phyloP scores from a whole-genome alignment of 345 rosid species.

The Euphorbia pulcherrima region DNA sequence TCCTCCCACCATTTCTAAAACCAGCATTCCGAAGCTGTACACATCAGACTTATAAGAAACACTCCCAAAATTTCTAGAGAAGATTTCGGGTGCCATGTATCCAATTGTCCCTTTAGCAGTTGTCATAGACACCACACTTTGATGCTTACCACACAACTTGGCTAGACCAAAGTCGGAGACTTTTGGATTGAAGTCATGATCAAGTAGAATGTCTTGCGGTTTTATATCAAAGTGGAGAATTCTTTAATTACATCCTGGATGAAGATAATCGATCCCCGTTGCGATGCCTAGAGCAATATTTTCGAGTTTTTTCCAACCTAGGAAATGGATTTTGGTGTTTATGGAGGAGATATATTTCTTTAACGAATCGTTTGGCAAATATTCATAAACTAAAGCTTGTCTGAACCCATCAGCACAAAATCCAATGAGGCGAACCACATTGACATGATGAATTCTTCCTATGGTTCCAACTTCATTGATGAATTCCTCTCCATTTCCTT shows the following conservation, averaged over 20 bases:
- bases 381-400: slow-evolving; percentile 14
- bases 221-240: slow-evolving; percentile 11
- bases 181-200: slow-evolving; percentile 10
- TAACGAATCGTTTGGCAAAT: slow-evolving; percentile 3
- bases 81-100: slow-evolving; percentile 14
- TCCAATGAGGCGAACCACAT: slow-evolving; percentile 15
- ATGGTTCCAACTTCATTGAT: slow-evolving; percentile 9
- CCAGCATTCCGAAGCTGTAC: slow-evolving; percentile 12
- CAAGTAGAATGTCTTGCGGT: slow-evolving; percentile 5
- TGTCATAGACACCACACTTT: slow-evolving; percentile 12
- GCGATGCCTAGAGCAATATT: slow-evolving; percentile 5
- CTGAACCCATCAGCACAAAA: slow-evolving; percentile 20
- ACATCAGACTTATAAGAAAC: slow-evolving; percentile 12
- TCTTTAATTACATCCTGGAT: slow-evolving; percentile 10
- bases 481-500: slow-evolving; percentile 8
- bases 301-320: slow-evolving; percentile 10
- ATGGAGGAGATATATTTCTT: slow-evolving; percentile 10
- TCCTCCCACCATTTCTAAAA: slow-evolving; percentile 14
- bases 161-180: slow-evolving; percentile 10
- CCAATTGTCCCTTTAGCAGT: slow-evolving; percentile 12
- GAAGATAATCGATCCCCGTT: slow-evolving; percentile 11
- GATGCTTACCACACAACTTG: slow-evolving; percentile 11
- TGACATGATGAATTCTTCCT: slow-evolving; percentile 9
- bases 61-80: slow-evolving; percentile 14
- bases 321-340: background rate